A percentile compares a stretch with the other conserved stretches of the same genome.
phyloP scores from a whole-genome alignment of 805 yeast genomes.

The Starmerella khaoyaiensis region DNA sequence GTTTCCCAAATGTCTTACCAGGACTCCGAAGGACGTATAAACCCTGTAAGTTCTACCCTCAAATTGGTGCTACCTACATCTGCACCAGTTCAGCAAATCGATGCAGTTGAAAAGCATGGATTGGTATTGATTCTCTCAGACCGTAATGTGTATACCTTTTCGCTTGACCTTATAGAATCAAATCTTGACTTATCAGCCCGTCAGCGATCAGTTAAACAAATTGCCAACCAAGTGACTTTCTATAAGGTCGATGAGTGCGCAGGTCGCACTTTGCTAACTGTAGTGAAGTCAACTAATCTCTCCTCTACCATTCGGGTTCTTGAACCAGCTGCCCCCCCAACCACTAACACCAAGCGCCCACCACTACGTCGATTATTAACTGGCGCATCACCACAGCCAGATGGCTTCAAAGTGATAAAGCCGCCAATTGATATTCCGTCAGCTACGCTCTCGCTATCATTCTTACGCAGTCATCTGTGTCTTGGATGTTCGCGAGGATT shows the following conservation, averaged over 20 bases:
- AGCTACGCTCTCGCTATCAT: constrained; percentile 85
- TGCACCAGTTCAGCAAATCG: constrained; percentile 68
- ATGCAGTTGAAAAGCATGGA: constrained; percentile 82
- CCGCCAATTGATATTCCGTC: constrained; percentile 66
- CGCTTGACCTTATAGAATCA: constrained; percentile 44
- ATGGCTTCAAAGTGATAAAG: constrained; percentile 54
- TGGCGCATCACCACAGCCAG: constrained; percentile 26
- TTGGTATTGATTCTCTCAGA: constrained; percentile 71
- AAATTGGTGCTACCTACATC: constrained; percentile 57
- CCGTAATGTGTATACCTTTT: constrained; percentile 64
- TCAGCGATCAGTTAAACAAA: constrained; percentile 52
- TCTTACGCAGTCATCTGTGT: constrained; percentile 75
- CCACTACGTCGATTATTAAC: constrained; percentile 30
- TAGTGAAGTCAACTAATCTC: constrained; percentile 69
- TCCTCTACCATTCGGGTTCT: constrained; percentile 67
- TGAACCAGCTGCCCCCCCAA: constrained; percentile 57
- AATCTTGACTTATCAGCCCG: constrained; percentile 30
- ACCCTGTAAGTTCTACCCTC: constrained; percentile 34
- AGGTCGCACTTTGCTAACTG: constrained; percentile 77
- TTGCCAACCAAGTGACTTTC: constrained; percentile 76
- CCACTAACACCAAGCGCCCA: constrained; percentile 28
- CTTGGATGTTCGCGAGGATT: constrained; percentile 95
- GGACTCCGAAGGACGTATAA: constrained; percentile 34
- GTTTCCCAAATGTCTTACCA: constrained; percentile 57
- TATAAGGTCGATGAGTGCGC: constrained; percentile 89